phyloP scores from a whole-genome alignment of 768 basidiomycete species.

The Melanogaster broomeanus region DNA sequence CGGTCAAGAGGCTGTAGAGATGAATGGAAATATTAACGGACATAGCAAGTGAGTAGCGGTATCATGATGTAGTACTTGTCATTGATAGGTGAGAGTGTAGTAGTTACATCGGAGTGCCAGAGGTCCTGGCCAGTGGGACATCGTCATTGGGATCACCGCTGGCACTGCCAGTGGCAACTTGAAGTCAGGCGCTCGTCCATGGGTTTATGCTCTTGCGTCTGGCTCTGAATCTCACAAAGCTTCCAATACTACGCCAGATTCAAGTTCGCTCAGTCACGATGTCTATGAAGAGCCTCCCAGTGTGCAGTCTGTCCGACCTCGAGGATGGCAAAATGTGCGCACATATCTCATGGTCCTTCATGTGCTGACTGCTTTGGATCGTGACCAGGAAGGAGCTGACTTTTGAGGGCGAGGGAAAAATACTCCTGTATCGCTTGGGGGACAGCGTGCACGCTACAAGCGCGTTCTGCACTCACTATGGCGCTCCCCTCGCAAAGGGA shows the following conservation, averaged over 20 bases:
- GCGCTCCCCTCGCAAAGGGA: constrained; percentile 84
- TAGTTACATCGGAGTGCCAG: too few relatives aligned
- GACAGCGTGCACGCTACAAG: constrained; percentile 77
- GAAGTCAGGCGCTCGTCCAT: too few relatives aligned
- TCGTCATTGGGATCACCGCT: too few relatives aligned
- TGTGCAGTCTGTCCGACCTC: constrained; percentile 48
- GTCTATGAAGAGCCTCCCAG: constrained; percentile 49
- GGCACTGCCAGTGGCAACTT: too few relatives aligned
- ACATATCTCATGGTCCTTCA: background rate
- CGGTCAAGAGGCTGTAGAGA: background rate
- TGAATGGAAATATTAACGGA: too few relatives aligned
- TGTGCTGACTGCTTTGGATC: background rate
- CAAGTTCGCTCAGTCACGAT: background rate
- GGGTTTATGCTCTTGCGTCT: background rate
- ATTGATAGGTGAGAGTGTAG: too few relatives aligned
- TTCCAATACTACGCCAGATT: background rate
- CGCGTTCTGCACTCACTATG: constrained; percentile 90
- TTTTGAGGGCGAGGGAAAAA: constrained; percentile 74
- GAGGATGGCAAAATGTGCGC: constrained; percentile 58
- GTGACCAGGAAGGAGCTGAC: constrained; percentile 74
- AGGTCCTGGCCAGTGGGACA: too few relatives aligned
- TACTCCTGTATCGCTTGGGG: constrained; percentile 74
- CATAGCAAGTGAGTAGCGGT: too few relatives aligned
- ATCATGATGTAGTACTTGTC: too few relatives aligned
- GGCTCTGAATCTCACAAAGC: background rate